Evolutionary conservation across 148 eudicot genomes (phyloP).

Genomic region (Spergularia marina): DNA sequence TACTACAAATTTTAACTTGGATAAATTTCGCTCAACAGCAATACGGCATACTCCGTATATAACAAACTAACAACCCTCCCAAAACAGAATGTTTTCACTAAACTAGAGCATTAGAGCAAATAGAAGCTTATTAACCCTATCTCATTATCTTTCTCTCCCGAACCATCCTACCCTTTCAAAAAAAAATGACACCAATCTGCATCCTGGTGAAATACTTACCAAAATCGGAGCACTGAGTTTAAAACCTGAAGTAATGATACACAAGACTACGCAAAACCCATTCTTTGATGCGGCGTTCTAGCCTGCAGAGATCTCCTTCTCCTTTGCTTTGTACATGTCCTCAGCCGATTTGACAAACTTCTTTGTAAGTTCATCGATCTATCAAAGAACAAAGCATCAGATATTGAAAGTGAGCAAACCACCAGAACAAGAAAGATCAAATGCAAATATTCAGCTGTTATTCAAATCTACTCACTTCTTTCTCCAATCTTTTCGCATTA

Average conservation of each 20-base stretch:
- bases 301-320: conserved; percentile 44
- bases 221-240: not conserved
- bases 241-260: conserved; percentile 1
- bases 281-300: conserved; percentile 15
- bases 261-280: not conserved
- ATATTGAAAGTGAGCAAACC: not conserved
- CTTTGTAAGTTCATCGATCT: conserved; percentile 49
- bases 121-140: not conserved
- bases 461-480: conserved; percentile 57
- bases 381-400: not conserved
- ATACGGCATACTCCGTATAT: not conserved
- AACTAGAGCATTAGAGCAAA: not conserved
- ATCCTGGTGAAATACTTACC: conserved; percentile 1
- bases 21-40: not conserved
- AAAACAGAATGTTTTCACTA: not conserved
- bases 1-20: not conserved
- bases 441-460: not conserved
- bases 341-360: conserved; percentile 50
- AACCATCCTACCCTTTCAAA: not conserved
- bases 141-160: not conserved
- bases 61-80: not conserved
- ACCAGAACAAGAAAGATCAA: not conserved
- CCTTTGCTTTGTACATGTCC: conserved; percentile 50
- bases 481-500: conserved; percentile 78
- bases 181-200: not conserved